phyloP scores from a whole-genome alignment of 1,284 basidiomycete genomes.

The Exobasidium cylindrosporum region DNA sequence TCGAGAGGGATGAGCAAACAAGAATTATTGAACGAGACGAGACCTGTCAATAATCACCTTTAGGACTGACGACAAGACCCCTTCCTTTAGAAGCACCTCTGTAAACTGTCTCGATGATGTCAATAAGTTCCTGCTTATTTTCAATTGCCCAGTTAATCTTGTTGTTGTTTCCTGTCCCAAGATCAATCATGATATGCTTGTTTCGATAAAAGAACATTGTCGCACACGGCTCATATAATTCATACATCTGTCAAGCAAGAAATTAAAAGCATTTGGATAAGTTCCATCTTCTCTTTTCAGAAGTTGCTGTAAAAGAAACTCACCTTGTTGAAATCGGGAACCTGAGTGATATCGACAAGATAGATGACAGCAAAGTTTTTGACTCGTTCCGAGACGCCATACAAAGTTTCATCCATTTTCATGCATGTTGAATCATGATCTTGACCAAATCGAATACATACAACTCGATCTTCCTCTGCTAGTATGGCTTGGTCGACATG shows the following conservation, averaged over 20 bases:
- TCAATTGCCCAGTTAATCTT: constrained; percentile 67
- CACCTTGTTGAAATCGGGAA: constrained; percentile 89
- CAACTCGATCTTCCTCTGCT: constrained; percentile 92
- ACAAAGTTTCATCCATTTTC: constrained; percentile 98
- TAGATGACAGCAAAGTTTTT: constrained; percentile 99
- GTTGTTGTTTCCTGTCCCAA: constrained; percentile 99
- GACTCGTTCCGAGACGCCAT: constrained; percentile 86
- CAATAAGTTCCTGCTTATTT: constrained; percentile 66
- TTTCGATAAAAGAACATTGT: constrained; percentile 62
- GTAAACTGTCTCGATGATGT: constrained; percentile 97
- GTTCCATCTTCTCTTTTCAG: background rate
- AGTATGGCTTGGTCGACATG: constrained; percentile 73
- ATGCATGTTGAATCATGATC: constrained; percentile 91
- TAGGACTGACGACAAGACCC: constrained; percentile 94
- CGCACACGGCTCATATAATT: constrained; percentile 37
- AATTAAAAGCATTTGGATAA: background rate
- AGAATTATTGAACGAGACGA: background rate
- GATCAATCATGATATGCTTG: constrained; percentile 99
- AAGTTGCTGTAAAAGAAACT: too few relatives aligned
- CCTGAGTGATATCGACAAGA: constrained; percentile 89
- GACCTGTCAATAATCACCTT: constrained; percentile 48
- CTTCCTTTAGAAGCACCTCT: constrained; percentile 95
- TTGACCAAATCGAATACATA: constrained; percentile 91
- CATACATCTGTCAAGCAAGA: constrained; percentile 60
- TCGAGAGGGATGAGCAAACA: background rate